Evolutionary conservation across 257 asterid species (phyloP).

Genomic region (Verbena officinalis): DNA sequence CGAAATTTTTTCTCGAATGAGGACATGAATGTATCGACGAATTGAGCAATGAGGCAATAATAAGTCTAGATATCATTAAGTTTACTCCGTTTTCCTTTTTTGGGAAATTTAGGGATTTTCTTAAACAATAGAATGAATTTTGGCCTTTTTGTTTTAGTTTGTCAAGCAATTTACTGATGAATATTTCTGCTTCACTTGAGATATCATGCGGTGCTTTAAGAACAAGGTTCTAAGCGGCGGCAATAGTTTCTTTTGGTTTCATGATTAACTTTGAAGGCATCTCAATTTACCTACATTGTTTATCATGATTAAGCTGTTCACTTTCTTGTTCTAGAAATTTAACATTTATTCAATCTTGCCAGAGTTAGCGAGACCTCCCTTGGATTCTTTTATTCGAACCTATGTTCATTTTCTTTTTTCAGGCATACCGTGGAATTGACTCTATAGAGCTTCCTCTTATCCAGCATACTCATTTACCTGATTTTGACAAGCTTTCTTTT

Average conservation of each 20-base stretch:
- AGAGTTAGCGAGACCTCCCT: background rate
- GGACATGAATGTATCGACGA: conserved; percentile 16
- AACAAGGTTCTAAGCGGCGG: background rate
- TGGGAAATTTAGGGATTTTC: too few species aligned
- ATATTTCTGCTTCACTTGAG: background rate
- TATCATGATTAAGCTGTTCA: too few species aligned
- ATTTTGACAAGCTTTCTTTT: conserved; percentile 53
- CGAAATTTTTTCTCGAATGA: conserved; percentile 24
- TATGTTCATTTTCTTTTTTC: conserved; percentile 14
- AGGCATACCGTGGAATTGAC: conserved; percentile 61
- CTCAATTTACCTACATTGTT: too few species aligned
- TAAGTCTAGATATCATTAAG: background rate
- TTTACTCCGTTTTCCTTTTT: too few species aligned
- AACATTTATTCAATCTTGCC: too few species aligned
- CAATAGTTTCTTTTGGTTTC: background rate
- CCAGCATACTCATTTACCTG: conserved; percentile 69
- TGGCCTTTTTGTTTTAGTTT: background rate
- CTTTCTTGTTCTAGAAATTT: too few species aligned
- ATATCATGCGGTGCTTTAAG: background rate
- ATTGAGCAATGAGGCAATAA: background rate
- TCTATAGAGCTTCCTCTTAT: conserved; percentile 86
- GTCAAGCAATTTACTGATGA: background rate
- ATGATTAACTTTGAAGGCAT: too few species aligned
- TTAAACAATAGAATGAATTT: too few species aligned
- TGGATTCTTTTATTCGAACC: background rate